A percentile compares a stretch with the other conserved stretches of the same genome.
Evolutionary conservation across 306 rosid genomes (phyloP).

Genomic region (Senna siamea): DNA sequence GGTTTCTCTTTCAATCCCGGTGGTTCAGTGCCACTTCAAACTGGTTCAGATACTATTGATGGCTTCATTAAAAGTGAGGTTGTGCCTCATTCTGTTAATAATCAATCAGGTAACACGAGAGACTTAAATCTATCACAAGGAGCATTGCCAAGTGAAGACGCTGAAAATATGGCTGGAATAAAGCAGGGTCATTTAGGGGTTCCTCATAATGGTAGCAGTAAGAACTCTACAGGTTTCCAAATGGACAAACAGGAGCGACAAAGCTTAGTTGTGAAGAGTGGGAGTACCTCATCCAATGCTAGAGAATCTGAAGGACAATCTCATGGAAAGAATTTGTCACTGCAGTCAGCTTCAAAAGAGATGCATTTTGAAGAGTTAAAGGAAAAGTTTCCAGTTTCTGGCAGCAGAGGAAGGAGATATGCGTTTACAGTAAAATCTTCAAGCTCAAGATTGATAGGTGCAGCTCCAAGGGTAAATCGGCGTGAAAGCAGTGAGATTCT

Average conservation of each 20-base stretch:
- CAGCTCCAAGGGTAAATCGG: conserved; percentile 54
- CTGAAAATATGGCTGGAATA: conserved; percentile 47
- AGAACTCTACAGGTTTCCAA: conserved; percentile 50
- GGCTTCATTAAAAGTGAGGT: conserved; percentile 50
- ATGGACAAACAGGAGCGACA: conserved; percentile 48
- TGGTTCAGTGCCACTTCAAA: conserved; percentile 59
- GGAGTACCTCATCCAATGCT: conserved; percentile 36
- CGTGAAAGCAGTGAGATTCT: conserved; percentile 58
- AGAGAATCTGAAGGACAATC: conserved; percentile 57
- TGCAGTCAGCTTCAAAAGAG: conserved; percentile 58
- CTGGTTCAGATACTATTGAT: conserved; percentile 58
- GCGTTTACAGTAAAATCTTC: conserved; percentile 67
- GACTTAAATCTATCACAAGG: conserved; percentile 55
- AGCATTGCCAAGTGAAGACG: conserved; percentile 46
- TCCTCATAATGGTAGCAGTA: conserved; percentile 44
- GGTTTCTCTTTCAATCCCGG: conserved; percentile 62
- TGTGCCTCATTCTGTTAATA: conserved; percentile 48
- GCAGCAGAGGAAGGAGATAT: conserved; percentile 75
- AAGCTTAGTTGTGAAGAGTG: conserved; percentile 49
- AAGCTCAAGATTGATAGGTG: conserved; percentile 58
- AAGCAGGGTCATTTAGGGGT: conserved; percentile 52
- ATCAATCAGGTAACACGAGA: conserved; percentile 56
- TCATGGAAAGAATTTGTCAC: conserved; percentile 44
- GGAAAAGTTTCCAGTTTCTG: conserved; percentile 52
- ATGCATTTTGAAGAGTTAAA: conserved; percentile 54